phyloP scores from a whole-genome alignment of 179 eudicot genomes.

The Heliamphora pulchella region DNA sequence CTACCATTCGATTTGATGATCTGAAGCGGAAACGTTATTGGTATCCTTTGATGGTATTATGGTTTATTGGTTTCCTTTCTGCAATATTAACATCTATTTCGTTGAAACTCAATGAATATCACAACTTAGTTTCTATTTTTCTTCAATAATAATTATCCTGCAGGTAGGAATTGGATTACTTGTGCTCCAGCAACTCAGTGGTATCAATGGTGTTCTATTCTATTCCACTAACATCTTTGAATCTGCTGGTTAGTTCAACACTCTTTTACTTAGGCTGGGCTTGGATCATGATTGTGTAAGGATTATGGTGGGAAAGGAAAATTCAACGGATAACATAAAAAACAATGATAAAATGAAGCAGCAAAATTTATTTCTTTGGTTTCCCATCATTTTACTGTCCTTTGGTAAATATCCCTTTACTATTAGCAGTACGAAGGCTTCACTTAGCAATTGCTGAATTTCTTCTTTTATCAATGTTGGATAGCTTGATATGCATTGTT shows the following conservation, averaged over 20 bases:
- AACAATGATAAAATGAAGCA: no score
- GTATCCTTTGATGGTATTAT: conserved; percentile 82
- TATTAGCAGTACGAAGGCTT: neutral
- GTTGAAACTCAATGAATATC: neutral
- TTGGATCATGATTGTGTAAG: no score
- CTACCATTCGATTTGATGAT: conserved; percentile 52
- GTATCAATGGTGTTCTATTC: conserved; percentile 81
- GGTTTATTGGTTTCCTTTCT: conserved; percentile 15
- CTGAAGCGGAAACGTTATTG: conserved; percentile 59
- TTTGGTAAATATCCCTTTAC: neutral
- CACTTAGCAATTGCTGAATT: neutral
- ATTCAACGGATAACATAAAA: no score
- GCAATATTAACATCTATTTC: neutral
- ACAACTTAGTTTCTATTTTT: neutral
- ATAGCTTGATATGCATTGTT: no score
- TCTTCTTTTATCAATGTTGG: neutral
- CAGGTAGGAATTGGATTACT: conserved; percentile 87
- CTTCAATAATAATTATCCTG: conserved; percentile 9
- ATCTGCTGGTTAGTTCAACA: conserved; percentile 59
- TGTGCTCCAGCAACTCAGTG: conserved; percentile 80
- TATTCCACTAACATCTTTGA: conserved; percentile 73
- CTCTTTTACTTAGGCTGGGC: neutral
- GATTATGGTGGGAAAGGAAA: no score
- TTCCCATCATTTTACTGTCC: neutral
- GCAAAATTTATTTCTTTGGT: neutral